phyloP scores from a whole-genome alignment of 306 rosid genomes.

The Pyrus communis region DNA sequence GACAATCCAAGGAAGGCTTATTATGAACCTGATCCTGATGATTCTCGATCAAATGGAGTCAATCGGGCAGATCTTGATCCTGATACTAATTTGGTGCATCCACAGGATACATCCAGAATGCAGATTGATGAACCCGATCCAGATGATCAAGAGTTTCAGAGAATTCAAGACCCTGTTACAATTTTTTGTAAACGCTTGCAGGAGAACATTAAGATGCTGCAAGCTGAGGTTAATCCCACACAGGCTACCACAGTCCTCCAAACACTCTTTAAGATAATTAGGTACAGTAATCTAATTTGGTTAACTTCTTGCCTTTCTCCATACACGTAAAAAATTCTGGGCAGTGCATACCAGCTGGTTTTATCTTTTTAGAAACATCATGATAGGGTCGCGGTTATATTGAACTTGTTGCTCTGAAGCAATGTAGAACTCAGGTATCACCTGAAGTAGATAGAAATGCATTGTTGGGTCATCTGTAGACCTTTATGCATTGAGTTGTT shows the following conservation, averaged over 20 bases:
- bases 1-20: conserved; percentile 15
- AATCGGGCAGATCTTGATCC: conserved; percentile 45
- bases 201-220: conserved; percentile 55
- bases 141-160: conserved; percentile 72
- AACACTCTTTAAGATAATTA: conserved; percentile 66
- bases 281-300: conserved; percentile 24
- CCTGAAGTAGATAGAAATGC: background rate
- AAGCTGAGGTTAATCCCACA: conserved; percentile 45
- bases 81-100: conserved; percentile 29
- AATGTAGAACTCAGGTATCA: background rate
- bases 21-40: conserved; percentile 24
- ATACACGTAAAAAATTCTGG: background rate
- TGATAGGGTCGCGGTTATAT: background rate
- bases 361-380: background rate
- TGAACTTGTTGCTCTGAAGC: background rate
- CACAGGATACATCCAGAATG: conserved; percentile 33
- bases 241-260: conserved; percentile 51
- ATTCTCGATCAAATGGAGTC: conserved; percentile 23
- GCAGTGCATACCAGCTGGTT: background rate
- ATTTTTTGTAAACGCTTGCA: conserved; percentile 48
- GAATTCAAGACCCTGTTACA: conserved; percentile 65
- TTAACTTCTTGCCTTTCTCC: background rate
- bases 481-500: conserved; percentile 11
- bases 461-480: background rate
- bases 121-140: conserved; percentile 72